phyloP scores from a whole-genome alignment of 2,329 filamentous ascomycete genomes.

The Aspergillus sp. region DNA sequence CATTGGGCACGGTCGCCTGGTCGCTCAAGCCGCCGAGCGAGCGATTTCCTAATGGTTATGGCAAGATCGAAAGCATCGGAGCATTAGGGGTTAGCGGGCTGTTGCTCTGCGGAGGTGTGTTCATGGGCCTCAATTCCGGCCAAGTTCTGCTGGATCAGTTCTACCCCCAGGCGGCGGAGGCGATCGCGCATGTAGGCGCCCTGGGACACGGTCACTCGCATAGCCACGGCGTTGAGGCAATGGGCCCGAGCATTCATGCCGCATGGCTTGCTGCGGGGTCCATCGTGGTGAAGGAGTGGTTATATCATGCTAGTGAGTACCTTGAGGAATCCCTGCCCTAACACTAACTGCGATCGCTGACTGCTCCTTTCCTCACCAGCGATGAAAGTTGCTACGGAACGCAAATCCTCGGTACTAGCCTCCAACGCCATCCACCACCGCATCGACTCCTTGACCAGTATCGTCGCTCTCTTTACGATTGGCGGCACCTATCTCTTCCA shows the following conservation, averaged over 20 bases:
- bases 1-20: constrained; percentile 90
- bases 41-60: constrained; percentile 86
- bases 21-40: constrained; percentile 82
- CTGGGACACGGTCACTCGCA: constrained; percentile 63
- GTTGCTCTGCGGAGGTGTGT: constrained; percentile 82
- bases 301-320: constrained; percentile 91
- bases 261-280: constrained; percentile 92
- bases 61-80: constrained; percentile 95
- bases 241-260: constrained; percentile 83
- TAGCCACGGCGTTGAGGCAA: constrained; percentile 51
- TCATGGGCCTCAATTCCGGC: constrained; percentile 82
- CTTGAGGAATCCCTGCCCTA: not conserved
- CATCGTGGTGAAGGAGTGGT: constrained; percentile 91
- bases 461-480: constrained; percentile 88
- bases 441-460: constrained; percentile 90
- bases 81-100: constrained; percentile 91
- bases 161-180: constrained; percentile 65
- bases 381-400: constrained; percentile 92
- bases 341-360: not conserved
- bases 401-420: constrained; percentile 91
- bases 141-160: constrained; percentile 71
- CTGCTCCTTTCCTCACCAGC: constrained; percentile 52
- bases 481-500: constrained; percentile 83
- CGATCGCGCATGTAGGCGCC: constrained; percentile 41
- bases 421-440: constrained; percentile 97